These are phyloP conservation scores for Fistulifera pelliculosa DNA, from an alignment of 108 stramenopile species.

Conservation along the genomic window DNA sequence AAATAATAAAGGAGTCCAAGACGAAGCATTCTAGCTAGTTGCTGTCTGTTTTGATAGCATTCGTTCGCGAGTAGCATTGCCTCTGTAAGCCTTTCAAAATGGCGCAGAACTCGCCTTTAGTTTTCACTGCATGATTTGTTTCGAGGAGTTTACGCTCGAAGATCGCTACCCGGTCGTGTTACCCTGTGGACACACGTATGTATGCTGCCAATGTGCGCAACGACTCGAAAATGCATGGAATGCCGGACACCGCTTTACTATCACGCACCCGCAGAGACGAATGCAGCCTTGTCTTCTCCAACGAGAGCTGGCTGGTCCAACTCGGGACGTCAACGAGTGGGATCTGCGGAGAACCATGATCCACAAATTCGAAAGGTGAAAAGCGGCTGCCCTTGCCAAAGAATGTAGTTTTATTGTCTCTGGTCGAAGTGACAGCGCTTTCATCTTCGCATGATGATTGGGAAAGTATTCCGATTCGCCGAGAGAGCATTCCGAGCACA, in stretches of 20 bases:
- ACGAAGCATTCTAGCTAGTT: too few species aligned
- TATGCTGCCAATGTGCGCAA: conserved; percentile 67
- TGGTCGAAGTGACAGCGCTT: conserved; percentile 51
- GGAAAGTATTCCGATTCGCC: conserved; percentile 15
- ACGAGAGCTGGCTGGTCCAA: too few species aligned
- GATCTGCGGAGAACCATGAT: conserved; percentile 2
- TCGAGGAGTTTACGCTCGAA: conserved; percentile 60
- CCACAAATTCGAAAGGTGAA: conserved; percentile 30
- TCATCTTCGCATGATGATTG: conserved; percentile 15
- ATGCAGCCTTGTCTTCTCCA: neutral
- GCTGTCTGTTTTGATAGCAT: too few species aligned
- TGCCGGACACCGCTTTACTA: conserved; percentile 55
- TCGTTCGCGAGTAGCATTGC: too few species aligned
- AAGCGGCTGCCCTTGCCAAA: conserved; percentile 65
- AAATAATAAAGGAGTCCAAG: too few species aligned
- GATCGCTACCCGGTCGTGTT: conserved; percentile 69
- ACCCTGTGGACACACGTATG: conserved; percentile 85
- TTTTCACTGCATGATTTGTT: conserved; percentile 85
- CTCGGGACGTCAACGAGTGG: neutral
- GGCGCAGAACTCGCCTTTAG: conserved; percentile 40
- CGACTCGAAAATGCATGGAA: conserved; percentile 82
- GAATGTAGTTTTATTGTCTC: conserved; percentile 68
- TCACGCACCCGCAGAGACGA: conserved; percentile 4
- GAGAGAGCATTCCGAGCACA: conserved; percentile 8
- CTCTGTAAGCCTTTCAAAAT: too few species aligned